Base-by-base conservation (phyloP, 1,284 basidiomycete species). In the Sporisorium reilianum region DNA sequence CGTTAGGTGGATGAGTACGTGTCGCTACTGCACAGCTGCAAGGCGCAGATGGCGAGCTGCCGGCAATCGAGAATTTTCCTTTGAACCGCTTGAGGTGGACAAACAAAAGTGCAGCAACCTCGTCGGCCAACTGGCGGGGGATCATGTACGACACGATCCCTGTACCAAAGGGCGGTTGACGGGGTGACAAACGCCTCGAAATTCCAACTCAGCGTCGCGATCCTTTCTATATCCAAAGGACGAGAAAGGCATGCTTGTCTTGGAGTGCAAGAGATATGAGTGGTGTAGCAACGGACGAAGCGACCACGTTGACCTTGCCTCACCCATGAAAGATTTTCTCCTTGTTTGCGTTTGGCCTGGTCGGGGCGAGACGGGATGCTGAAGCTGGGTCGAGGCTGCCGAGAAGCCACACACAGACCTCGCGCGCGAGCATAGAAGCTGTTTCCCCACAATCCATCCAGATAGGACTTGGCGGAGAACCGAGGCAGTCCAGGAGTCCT, bases 11-110 rank as follows among this genome's bases (percentile, higher is more conserved):
- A n/a, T n/a, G n/a, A n/a, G n/a, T n/a, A n/a, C n/a, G n/a, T n/a
- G n/a, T n/a, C n/a, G n/a, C n/a, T n/a, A 10, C 9, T n/a, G 45
- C 26, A 46, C 41, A 18, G 41, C 41, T 55, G 53, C 53, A 55
- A 34, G 20, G 53, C 45, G 41, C 53, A 55, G 45, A 55, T 30
- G 45, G 42, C 53, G 8, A 20, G n/a, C 46, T 48, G 46, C 46
- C 46, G 46, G 46, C 28, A 48, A 48, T 48, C 46, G 46, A 48
- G 28, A 48, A 48, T 30, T 48, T 28, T 48, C 46, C 46, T 48
- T 48, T 48, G 9, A 14, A 10, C 44, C 25, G 9, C 16, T 26
- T 45, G 10, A 14, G 25, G 3, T 30, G 26, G 28, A 48, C 46
- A 48, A 48, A 48, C 46, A 48, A 46, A 48, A 18, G 9, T 20